Conservation (phyloP, 2,329 filamentous ascomycete genomes). For the Fonsecaea nubica region DNA sequence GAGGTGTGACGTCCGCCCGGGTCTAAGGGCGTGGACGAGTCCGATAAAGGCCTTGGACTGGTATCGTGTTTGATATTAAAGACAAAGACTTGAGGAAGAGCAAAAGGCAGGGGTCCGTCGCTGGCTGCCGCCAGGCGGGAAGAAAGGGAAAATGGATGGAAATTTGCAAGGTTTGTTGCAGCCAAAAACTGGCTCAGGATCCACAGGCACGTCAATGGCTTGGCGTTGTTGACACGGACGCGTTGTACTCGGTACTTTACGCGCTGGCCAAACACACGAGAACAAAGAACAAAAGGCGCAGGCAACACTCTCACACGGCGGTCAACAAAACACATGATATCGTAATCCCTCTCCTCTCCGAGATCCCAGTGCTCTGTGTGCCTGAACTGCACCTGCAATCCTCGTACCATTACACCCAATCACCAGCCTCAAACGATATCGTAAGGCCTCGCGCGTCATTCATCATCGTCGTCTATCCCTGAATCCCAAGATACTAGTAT, state of each 20-base stretch:
- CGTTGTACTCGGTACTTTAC: background rate
- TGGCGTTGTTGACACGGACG: conserved; percentile 11
- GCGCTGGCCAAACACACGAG: background rate
- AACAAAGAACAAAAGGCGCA: background rate
- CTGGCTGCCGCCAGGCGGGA: conserved; percentile 41
- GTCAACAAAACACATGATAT: background rate
- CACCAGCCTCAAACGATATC: background rate
- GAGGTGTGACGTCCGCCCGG: background rate
- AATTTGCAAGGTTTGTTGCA: conserved; percentile 13
- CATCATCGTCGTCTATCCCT: background rate
- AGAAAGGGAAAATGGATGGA: conserved; percentile 25
- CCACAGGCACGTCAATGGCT: conserved; percentile 11
- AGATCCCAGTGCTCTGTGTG: background rate
- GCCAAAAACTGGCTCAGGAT: conserved; percentile 2
- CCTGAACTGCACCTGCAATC: background rate
- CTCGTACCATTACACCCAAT: background rate
- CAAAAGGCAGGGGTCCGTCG: conserved; percentile 19
- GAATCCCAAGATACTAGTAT: background rate
- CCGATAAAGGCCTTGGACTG: background rate
- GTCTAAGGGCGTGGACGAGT: background rate
- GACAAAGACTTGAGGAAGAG: conserved; percentile 8
- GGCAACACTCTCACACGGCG: background rate
- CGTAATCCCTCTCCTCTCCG: background rate
- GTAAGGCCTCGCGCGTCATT: background rate
- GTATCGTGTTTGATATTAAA: background rate